phyloP scores from a whole-genome alignment of 2,329 filamentous ascomycete genomes.

The Aspergillus alliaceus region DNA sequence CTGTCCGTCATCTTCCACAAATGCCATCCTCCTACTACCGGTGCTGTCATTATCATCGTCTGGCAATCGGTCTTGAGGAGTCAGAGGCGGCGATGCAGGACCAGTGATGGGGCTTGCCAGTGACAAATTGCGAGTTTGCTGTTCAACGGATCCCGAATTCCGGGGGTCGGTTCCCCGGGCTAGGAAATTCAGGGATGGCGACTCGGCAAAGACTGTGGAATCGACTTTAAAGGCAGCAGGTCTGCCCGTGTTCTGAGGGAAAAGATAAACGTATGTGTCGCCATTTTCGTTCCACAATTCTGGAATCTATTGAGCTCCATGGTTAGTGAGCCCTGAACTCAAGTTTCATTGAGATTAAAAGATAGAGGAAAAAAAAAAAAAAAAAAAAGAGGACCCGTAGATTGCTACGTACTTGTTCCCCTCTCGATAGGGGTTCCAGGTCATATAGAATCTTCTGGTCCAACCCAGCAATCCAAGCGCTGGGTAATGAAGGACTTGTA shows the following conservation, averaged over 20 bases:
- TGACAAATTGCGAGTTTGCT: conserved; percentile 32
- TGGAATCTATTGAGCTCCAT: conserved; percentile 41
- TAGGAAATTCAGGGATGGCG: conserved; percentile 55
- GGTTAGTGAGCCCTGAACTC: conserved; percentile 4
- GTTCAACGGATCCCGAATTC: conserved; percentile 41
- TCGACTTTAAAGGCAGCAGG: conserved; percentile 63
- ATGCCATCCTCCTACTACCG: conserved; percentile 49
- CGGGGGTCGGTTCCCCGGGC: conserved; percentile 51
- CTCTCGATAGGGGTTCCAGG: conserved; percentile 50
- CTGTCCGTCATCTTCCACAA: conserved; percentile 44
- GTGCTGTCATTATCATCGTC: conserved; percentile 44
- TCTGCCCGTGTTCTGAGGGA: conserved; percentile 56
- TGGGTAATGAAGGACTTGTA: conserved; percentile 33
- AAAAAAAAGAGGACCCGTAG: background rate
- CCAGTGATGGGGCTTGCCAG: conserved; percentile 25
- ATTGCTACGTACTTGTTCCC: conserved; percentile 48
- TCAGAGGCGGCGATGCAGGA: conserved; percentile 30
- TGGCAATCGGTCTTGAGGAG: conserved; percentile 30
- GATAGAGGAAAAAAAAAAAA: too few relatives aligned
- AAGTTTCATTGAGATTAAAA: background rate
- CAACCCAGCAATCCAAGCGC: conserved; percentile 61
- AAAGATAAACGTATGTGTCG: conserved; percentile 65
- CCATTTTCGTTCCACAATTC: conserved; percentile 64
- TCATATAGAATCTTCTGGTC: conserved; percentile 59
- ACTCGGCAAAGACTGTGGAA: conserved; percentile 59